phyloP scores from a whole-genome alignment of 768 basidiomycete genomes.

The Crassisporium funariophilum region DNA sequence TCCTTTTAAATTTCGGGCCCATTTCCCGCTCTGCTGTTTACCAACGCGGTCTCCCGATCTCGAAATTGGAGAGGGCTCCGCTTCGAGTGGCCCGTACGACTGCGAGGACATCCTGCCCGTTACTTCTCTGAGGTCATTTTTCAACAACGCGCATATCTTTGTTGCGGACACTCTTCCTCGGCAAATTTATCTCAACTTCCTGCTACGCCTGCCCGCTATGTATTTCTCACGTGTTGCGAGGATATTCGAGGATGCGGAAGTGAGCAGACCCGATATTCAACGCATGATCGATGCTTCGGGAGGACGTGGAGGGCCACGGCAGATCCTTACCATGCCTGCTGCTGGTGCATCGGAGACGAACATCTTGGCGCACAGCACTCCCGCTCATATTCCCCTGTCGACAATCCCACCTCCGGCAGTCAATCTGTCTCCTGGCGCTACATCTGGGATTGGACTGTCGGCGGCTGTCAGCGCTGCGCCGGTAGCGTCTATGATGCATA shows the following conservation, averaged over 20 bases:
- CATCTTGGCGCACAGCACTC: slow-evolving; percentile 2
- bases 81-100: slow-evolving; percentile 28
- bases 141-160: slow-evolving; percentile 27
- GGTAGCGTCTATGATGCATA: slow-evolving; percentile 20
- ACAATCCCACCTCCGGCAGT: background rate
- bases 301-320: slow-evolving; percentile 21
- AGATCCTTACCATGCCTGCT: background rate
- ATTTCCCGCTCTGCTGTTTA: slow-evolving; percentile 18
- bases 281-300: slow-evolving; percentile 48
- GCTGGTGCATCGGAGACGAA: background rate
- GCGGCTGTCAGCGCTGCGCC: slow-evolving; percentile 23
- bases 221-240: slow-evolving; percentile 80
- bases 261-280: slow-evolving; percentile 72
- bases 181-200: slow-evolving; percentile 45
- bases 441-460: slow-evolving; percentile 28
- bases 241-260: slow-evolving; percentile 77
- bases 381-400: background rate
- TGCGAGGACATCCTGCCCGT: slow-evolving; percentile 32
- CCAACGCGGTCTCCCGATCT: slow-evolving; percentile 36
- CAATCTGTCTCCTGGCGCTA: slow-evolving; percentile 21
- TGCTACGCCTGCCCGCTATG: slow-evolving; percentile 74
- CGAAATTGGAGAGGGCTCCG: slow-evolving; percentile 20
- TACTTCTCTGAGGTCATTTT: slow-evolving; percentile 18
- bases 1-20: slow-evolving; percentile 45
- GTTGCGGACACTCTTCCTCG: slow-evolving; percentile 43